A percentile compares a stretch with the other conserved stretches of the same genome.
Conservation (phyloP, 2,329 filamentous ascomycete species). For the Coleophoma crateriformis region DNA sequence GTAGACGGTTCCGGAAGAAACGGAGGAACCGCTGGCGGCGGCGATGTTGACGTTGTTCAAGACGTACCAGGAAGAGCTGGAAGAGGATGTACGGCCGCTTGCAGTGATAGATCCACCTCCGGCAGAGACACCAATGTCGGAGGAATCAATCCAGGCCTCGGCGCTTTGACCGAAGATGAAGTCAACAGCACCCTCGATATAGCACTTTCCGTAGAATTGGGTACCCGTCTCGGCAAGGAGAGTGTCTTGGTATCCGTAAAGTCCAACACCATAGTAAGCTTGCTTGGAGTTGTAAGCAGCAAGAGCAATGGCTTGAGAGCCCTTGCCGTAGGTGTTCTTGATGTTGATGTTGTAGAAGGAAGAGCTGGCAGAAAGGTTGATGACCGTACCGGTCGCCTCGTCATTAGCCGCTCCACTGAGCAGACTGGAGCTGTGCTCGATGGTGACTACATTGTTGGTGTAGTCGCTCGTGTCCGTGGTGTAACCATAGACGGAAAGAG, state of each 20-base stretch:
- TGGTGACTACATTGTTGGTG: slow-evolving; percentile 41
- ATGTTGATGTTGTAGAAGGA: slow-evolving; percentile 13
- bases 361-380: slow-evolving; percentile 37
- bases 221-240: slow-evolving; percentile 41
- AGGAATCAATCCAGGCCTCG: slow-evolving; percentile 45
- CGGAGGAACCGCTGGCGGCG: slow-evolving; percentile 31
- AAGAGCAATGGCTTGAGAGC: slow-evolving; percentile 45
- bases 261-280: slow-evolving; percentile 50
- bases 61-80: slow-evolving; percentile 43
- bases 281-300: slow-evolving; percentile 44
- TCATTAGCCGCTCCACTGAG: slow-evolving; percentile 35
- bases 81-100: slow-evolving; percentile 33
- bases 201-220: slow-evolving; percentile 48
- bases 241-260: slow-evolving; percentile 53
- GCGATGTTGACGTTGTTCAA: slow-evolving; percentile 46
- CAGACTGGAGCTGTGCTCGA: slow-evolving; percentile 33
- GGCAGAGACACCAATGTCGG: slow-evolving; percentile 35
- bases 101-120: slow-evolving; percentile 41
- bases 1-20: slow-evolving; percentile 35
- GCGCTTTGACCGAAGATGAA: slow-evolving; percentile 52
- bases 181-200: slow-evolving; percentile 52
- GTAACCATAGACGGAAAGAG: slow-evolving; percentile 48
- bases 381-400: slow-evolving; percentile 26
- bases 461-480: slow-evolving; percentile 40
- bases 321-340: slow-evolving; percentile 38